These are phyloP conservation scores for Alternaria rosae DNA, from an alignment of 2,329 filamentous ascomycete species.

Conservation along the genomic window DNA sequence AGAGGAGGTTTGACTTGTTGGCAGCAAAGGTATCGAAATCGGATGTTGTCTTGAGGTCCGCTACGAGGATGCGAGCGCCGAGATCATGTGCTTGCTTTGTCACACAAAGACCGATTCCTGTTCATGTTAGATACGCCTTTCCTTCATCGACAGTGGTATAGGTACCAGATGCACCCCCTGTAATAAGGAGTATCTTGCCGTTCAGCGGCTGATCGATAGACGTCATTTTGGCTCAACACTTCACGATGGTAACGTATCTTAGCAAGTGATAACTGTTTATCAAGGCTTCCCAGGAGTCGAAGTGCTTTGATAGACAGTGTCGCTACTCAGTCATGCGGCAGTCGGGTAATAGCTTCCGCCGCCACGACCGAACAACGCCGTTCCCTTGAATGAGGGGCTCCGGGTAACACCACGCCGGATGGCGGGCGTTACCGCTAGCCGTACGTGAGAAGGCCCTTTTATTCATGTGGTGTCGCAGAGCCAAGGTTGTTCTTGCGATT, in stretches of 20 bases:
- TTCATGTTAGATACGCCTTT: background rate
- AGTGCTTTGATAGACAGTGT: background rate
- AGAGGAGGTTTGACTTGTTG: conserved; percentile 34
- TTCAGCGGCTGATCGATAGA: conserved; percentile 42
- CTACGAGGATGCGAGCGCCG: conserved; percentile 33
- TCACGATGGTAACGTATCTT: background rate
- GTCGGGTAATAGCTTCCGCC: background rate
- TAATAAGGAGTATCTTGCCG: conserved; percentile 45
- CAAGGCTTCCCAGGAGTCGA: background rate
- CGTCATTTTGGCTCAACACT: background rate
- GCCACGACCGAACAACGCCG: background rate
- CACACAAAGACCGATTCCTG: conserved; percentile 46
- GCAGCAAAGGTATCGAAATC: conserved; percentile 28
- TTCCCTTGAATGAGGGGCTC: background rate
- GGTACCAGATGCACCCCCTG: conserved; percentile 47
- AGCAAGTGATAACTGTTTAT: background rate
- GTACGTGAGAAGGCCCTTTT: background rate
- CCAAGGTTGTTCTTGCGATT: background rate
- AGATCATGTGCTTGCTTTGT: conserved; percentile 36
- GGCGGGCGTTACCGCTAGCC: background rate
- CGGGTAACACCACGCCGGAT: background rate
- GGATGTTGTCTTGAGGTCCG: conserved; percentile 34
- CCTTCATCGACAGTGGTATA: background rate
- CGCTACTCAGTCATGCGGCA: background rate
- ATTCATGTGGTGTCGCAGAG: background rate